Conservation (phyloP, 306 rosid genomes). For the Potentilla sterilis region DNA sequence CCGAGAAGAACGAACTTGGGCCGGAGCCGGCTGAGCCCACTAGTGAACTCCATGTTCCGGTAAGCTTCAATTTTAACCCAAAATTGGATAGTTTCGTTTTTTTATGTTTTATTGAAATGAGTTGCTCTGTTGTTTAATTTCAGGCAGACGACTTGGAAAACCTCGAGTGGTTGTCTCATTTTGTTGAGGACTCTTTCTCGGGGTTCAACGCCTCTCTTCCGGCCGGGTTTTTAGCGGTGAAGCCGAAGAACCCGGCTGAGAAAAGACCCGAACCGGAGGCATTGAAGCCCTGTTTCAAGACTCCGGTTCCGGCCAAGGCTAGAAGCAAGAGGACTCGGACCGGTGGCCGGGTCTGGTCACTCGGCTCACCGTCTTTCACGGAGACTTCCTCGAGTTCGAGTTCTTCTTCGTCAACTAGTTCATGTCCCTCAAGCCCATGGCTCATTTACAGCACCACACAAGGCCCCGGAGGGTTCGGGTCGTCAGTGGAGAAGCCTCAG, state of each 20-base stretch:
- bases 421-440: slow-evolving; percentile 47
- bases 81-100: neutral
- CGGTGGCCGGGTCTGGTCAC: slow-evolving; percentile 77
- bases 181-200: slow-evolving; percentile 82
- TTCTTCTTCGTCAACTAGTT: slow-evolving; percentile 54
- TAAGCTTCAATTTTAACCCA: neutral
- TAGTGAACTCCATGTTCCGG: slow-evolving; percentile 77
- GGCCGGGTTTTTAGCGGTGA: slow-evolving; percentile 21
- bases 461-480: slow-evolving; percentile 30
- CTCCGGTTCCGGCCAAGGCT: slow-evolving; percentile 76
- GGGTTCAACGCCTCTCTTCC: slow-evolving; percentile 49
- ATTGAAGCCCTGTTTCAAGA: slow-evolving; percentile 45
- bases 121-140: slow-evolving; percentile 27
- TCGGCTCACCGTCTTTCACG: slow-evolving; percentile 50
- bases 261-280: slow-evolving; percentile 13
- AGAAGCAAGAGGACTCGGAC: slow-evolving; percentile 70
- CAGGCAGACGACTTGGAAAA: slow-evolving; percentile 75
- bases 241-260: slow-evolving; percentile 15
- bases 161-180: slow-evolving; percentile 93
- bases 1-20: slow-evolving; percentile 33
- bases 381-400: slow-evolving; percentile 66
- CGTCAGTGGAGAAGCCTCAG: slow-evolving; percentile 12
- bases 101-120: slow-evolving; percentile 25
- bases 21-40: slow-evolving; percentile 33
- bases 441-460: slow-evolving; percentile 34